Percentiles rank a stretch among this genome's conserved stretches.
Evolutionary conservation across 75 land plant genomes (phyloP).

Genomic region (Pinus taeda): DNA sequence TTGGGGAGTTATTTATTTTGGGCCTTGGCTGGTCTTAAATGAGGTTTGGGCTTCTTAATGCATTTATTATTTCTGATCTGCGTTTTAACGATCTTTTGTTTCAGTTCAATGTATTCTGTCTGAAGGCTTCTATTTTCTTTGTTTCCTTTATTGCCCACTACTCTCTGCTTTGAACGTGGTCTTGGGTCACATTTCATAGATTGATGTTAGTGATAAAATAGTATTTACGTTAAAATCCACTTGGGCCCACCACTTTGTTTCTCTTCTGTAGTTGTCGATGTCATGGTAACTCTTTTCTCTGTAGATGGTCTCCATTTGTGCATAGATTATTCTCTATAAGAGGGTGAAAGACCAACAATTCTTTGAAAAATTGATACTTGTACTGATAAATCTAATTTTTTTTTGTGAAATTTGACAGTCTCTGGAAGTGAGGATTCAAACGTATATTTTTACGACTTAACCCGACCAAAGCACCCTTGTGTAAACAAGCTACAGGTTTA

Average conservation of each 20-base stretch:
- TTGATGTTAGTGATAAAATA: not conserved
- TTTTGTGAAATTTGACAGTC: constrained; percentile 36
- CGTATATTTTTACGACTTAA: constrained; percentile 96
- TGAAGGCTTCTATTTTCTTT: not conserved
- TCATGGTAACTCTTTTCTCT: not conserved
- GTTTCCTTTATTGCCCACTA: not conserved
- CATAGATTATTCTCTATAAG: not conserved
- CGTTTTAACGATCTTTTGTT: not conserved
- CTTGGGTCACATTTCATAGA: not conserved
- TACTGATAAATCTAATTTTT: not conserved
- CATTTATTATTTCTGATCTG: not conserved
- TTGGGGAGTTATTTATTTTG: not conserved
- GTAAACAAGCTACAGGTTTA: constrained; percentile 93
- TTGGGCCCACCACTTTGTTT: not conserved
- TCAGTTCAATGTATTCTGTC: not conserved
- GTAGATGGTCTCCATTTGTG: not conserved
- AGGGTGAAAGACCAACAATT: not conserved
- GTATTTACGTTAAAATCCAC: not conserved
- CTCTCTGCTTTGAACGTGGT: not conserved
- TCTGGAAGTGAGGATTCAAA: constrained; percentile 96
- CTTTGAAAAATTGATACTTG: not conserved
- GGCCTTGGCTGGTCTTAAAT: not conserved
- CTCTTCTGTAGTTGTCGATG: too few relatives aligned
- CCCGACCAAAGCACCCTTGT: constrained; percentile 87
- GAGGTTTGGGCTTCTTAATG: not conserved